phyloP scores from a whole-genome alignment of 495 filamentous ascomycete genomes.

The Penicillium dipodomyicola region DNA sequence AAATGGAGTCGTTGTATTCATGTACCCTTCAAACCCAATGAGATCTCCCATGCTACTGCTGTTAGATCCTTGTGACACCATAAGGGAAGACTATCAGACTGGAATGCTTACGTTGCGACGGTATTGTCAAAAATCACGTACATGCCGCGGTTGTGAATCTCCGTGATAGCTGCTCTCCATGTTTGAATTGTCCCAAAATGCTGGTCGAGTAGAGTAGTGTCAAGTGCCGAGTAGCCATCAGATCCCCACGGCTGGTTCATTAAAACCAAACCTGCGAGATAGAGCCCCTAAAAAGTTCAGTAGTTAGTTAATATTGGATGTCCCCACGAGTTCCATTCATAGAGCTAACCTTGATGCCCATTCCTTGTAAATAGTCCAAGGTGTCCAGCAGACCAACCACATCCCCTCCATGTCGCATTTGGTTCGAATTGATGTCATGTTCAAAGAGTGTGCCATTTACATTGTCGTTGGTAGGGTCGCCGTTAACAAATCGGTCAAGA shows the following conservation, averaged over 20 bases:
- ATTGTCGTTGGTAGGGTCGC: conserved; percentile 70
- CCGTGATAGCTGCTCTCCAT: conserved; percentile 63
- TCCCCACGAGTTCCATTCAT: not conserved
- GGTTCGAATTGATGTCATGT: conserved; percentile 64
- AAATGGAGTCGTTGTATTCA: conserved; percentile 66
- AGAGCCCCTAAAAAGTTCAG: conserved; percentile 52
- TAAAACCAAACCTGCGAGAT: conserved; percentile 65
- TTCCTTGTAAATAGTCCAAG: conserved; percentile 71
- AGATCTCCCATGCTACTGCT: conserved; percentile 60
- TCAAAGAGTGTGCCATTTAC: conserved; percentile 67
- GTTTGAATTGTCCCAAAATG: conserved; percentile 63
- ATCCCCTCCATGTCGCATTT: conserved; percentile 75
- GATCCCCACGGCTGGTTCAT: conserved; percentile 72
- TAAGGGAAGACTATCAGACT: not conserved
- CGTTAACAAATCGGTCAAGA: conserved; percentile 69
- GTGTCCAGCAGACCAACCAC: conserved; percentile 61
- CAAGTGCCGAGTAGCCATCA: conserved; percentile 66
- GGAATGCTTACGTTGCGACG: conserved; percentile 57
- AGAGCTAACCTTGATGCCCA: conserved; percentile 63
- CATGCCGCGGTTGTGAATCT: conserved; percentile 65
- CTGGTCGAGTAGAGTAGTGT: conserved; percentile 67
- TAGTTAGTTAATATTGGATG: conserved; percentile 4
- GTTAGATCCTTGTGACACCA: not conserved
- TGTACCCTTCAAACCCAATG: conserved; percentile 64
- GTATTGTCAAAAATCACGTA: conserved; percentile 74